Conservation (phyloP, 2,329 filamentous ascomycete species). For the Incumbomyces lentus region DNA sequence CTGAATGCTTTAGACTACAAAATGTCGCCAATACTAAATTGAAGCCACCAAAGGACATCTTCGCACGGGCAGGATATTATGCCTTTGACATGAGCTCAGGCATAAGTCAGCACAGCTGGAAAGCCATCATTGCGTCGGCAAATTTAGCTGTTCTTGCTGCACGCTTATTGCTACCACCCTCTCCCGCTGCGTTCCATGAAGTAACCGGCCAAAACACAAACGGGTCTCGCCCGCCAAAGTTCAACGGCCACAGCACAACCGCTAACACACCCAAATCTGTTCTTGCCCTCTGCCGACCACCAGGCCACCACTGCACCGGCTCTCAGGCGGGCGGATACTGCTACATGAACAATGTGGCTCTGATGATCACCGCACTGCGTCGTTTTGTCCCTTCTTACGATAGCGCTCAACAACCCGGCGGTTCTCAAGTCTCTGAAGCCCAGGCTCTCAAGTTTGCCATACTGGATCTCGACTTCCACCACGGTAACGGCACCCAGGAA, state of each 20-base stretch:
- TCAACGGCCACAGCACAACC: neutral
- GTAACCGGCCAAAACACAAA: neutral
- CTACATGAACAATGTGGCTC: constrained; percentile 21
- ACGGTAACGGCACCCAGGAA: constrained; percentile 21
- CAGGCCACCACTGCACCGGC: constrained; percentile 21
- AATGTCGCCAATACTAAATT: constrained; percentile 7
- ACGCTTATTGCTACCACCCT: constrained; percentile 9
- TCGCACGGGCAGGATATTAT: constrained; percentile 19
- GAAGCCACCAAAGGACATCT: constrained; percentile 16
- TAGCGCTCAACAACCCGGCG: neutral
- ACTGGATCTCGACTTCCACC: constrained; percentile 21
- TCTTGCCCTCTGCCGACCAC: constrained; percentile 18
- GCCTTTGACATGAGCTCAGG: constrained; percentile 22
- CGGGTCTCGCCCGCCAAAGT: constrained; percentile 3
- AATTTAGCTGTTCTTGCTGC: constrained; percentile 18
- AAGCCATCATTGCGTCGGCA: constrained; percentile 17
- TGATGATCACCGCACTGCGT: constrained; percentile 14
- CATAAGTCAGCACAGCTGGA: constrained; percentile 17
- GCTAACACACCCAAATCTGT: constrained; percentile 8
- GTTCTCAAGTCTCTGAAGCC: neutral
- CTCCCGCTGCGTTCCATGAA: neutral
- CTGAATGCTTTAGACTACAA: constrained; percentile 17
- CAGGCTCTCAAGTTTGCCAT: constrained; percentile 12
- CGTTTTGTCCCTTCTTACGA: constrained; percentile 1
- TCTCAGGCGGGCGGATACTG: constrained; percentile 20